Base-by-base conservation (phyloP, 1,284 basidiomycete species). In the Vanrija sp. region DNA sequence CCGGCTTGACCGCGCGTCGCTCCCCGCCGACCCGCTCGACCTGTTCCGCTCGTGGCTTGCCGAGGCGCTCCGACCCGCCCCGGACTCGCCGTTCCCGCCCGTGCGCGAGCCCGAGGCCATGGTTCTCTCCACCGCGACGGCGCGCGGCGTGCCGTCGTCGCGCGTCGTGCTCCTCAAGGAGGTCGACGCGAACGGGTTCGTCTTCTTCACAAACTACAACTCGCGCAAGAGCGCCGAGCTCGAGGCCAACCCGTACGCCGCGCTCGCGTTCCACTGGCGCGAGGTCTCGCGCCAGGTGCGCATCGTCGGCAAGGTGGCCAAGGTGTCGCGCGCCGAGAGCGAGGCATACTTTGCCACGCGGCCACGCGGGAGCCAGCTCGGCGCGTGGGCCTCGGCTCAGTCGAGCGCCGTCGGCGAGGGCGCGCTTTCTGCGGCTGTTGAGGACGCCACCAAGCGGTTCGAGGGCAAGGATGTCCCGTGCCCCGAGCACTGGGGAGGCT, bases 401-500 rank as follows among this genome's bases (percentile, higher is more conserved):
- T 92, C 89, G 69, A 77, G 78, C 0, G 83, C 86, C 15, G 86
- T 98, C 1, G 80, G 74, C 1, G 88, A 89, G 60, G 84, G 81
- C 1, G 84, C 88, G 52, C 76, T 99, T 8, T 80, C 83, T 49
- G 75, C 80, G 18, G 81, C 84, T 29, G 78, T 95, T 15, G 77
- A 84, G 53, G 79, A 82, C 63, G 71, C 86, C 10, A 81, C 86
- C 69, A 77, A 82, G 46, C 80, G 80, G 40, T 92, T 91, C 66
- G 76, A 80, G 47, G 71, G 66, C 29, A 61, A 62, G 44, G 66
- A 85, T 49, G 80, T 97, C 9, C 88, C 90, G 0, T 80, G 88
- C 46, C 96, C 95, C 1, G 86, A 89, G 7, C 90, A 90, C 75
- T 99, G 96, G 96, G 95, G 95, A 55, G 95, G 95, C 3, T 97